Percentiles rank a stretch among this genome's conserved stretches.
Conservation (phyloP, 129 eudicot genomes). For the Sambucus nigra region DNA sequence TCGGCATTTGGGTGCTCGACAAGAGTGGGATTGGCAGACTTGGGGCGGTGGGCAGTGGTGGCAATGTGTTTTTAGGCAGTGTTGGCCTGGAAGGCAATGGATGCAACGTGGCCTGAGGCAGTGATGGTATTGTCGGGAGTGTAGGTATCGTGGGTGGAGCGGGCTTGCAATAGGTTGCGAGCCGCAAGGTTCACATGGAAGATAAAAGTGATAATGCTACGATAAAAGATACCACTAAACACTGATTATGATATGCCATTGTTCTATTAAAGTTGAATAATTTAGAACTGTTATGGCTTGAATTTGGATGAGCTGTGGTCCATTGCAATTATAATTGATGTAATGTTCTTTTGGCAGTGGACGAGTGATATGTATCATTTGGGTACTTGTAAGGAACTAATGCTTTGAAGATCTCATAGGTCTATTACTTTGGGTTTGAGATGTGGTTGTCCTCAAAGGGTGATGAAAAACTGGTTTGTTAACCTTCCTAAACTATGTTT, state of each 20-base stretch:
- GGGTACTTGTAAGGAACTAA: not conserved
- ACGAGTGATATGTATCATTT: not conserved
- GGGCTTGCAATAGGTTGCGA: slow-evolving; percentile 13
- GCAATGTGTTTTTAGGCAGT: slow-evolving; percentile 3
- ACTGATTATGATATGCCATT: slow-evolving; percentile 5
- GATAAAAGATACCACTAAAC: not conserved
- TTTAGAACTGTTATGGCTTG: too few relatives aligned
- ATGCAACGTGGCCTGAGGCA: slow-evolving; percentile 1
- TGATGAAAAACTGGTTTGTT: not conserved
- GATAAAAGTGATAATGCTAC: not conserved
- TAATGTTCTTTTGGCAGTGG: not conserved
- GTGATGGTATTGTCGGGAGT: slow-evolving; percentile 6
- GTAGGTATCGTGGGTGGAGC: not conserved
- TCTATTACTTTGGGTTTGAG: too few relatives aligned
- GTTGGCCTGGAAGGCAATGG: slow-evolving; percentile 6
- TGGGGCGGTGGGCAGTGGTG: slow-evolving; percentile 16
- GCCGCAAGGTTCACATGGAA: slow-evolving; percentile 10
- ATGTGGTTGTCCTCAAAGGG: not conserved
- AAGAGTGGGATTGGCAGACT: not conserved
- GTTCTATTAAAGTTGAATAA: not conserved
- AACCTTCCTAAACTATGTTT: not conserved
- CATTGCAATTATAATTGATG: too few relatives aligned
- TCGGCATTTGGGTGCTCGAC: not conserved
- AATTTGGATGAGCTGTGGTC: too few relatives aligned
- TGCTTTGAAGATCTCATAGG: not conserved